Percentiles rank a stretch among this genome's conserved stretches.
phyloP scores from a whole-genome alignment of 352 stramenopile genomes.

The Phytophthora agathidicida region DNA sequence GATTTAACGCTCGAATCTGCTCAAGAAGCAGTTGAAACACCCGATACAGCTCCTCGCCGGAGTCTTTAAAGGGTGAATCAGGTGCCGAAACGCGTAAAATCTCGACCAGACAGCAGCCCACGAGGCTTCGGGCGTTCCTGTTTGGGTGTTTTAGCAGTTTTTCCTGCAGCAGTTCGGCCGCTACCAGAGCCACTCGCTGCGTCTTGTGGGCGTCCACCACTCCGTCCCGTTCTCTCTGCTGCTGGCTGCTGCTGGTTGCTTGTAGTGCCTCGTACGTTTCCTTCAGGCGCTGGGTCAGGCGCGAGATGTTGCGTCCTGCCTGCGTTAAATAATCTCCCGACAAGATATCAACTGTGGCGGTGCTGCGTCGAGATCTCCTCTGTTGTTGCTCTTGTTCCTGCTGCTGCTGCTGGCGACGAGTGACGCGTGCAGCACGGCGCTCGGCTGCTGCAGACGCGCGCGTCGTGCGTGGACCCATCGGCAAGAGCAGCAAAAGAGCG shows the following conservation, averaged over 20 bases:
- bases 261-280: constrained; percentile 58
- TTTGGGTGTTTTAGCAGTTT: constrained; percentile 56
- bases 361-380: constrained; percentile 7
- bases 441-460: background rate
- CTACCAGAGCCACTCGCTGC: constrained; percentile 50
- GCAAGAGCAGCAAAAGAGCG: too few species aligned
- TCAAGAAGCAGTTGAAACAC: constrained; percentile 76
- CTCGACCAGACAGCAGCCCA: constrained; percentile 78
- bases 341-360: constrained; percentile 6
- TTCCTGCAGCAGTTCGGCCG: constrained; percentile 61
- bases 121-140: constrained; percentile 58
- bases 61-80: constrained; percentile 70
- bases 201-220: constrained; percentile 21
- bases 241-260: constrained; percentile 40
- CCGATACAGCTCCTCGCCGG: constrained; percentile 65
- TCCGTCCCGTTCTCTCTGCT: constrained; percentile 48
- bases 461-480: constrained; percentile 30
- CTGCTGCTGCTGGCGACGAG: background rate
- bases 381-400: constrained; percentile 17
- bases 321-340: constrained; percentile 22
- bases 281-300: constrained; percentile 59
- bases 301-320: constrained; percentile 24
- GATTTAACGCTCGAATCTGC: constrained; percentile 50
- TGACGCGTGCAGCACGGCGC: background rate
- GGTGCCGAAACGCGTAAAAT: constrained; percentile 68